Conservation (phyloP, 257 asterid species). For the Solanum peruvianum region DNA sequence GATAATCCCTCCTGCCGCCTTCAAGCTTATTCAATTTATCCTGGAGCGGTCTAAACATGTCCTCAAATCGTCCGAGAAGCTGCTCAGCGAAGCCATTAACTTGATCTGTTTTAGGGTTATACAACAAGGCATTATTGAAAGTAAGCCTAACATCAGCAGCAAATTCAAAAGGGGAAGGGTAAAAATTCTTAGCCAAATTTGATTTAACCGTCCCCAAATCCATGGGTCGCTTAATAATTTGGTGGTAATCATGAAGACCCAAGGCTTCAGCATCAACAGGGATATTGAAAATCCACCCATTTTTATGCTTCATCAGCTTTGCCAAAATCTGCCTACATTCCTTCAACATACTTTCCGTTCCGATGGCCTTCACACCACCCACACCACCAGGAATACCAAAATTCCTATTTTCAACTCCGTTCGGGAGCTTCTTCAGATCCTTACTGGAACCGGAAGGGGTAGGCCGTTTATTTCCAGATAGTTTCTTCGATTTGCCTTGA, state of each 20-base stretch:
- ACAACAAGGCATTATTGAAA: slow-evolving; percentile 79
- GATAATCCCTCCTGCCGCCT: slow-evolving; percentile 12
- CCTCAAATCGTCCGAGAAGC: slow-evolving; percentile 55
- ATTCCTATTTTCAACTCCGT: slow-evolving; percentile 23
- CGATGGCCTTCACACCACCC: slow-evolving; percentile 3
- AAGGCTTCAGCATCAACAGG: slow-evolving; percentile 68
- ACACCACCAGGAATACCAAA: not conserved
- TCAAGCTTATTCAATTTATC: slow-evolving; percentile 23
- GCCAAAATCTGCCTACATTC: slow-evolving; percentile 57
- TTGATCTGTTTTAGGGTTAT: slow-evolving; percentile 76
- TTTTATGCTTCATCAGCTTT: slow-evolving; percentile 58
- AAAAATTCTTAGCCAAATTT: slow-evolving; percentile 41
- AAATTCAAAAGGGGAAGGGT: slow-evolving; percentile 49
- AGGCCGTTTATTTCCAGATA: slow-evolving; percentile 32
- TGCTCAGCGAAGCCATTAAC: slow-evolving; percentile 57
- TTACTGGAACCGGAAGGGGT: slow-evolving; percentile 32
- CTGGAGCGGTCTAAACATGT: slow-evolving; percentile 57
- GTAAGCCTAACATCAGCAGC: slow-evolving; percentile 79
- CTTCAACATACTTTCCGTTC: slow-evolving; percentile 45
- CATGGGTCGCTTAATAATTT: slow-evolving; percentile 83
- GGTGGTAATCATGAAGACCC: slow-evolving; percentile 80
- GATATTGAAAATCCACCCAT: slow-evolving; percentile 42
- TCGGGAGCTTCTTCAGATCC: slow-evolving; percentile 16
- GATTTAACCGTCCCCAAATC: slow-evolving; percentile 85
- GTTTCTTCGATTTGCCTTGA: slow-evolving; percentile 40